Evolutionary conservation across 805 yeast genomes (phyloP), one percentile per base, ranked within the genome.

Genomic region (Ogataea corticis): DNA sequence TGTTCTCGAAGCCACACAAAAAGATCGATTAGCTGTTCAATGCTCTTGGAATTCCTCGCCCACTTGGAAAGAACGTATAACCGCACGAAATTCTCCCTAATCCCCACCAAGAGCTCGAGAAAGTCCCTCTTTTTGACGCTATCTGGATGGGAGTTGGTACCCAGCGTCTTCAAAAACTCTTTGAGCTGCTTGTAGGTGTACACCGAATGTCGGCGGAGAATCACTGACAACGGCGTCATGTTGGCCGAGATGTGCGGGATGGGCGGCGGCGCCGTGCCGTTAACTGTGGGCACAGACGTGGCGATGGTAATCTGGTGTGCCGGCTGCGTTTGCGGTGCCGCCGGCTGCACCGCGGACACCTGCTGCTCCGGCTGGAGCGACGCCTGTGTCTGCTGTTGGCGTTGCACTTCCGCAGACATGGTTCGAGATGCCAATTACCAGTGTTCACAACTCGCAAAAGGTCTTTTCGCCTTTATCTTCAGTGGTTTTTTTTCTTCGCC

Each of bases 51-150:
- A 28, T 81, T 83, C 11, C 79, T 76, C 3, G 90, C 79, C 99
- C 99, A 94, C 66, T 92, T 91, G 42, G 85, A 79, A 32, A 94
- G 67, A 2, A 96, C 96, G 55, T 88, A 90, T 2, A 91, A 63
- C 62, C 92, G 82, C 48, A 91, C 79, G 59, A 85, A 89, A 57
- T 91, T 94, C 58, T 88, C 90, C 46, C 98, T 76, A 25, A 91
- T 67, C 29, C 73, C 71, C 2, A 92, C 85, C 17, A 94, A 71
- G 45, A 85, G 66, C 28, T 83, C 80, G 32, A 94, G 67, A 43
- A 94, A 77, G 41, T 75, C 73, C 49, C 80, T 77, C 68, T 92
- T 92, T 51, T 87, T 81, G 4, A 70, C 67, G 16, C 75, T 70
- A 51, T 87, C 91, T 12, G 76, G 67, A 15, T 79, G 81, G 3